Base-by-base conservation (phyloP, 306 rosid genomes). In the Lathyrus sativus region DNA sequence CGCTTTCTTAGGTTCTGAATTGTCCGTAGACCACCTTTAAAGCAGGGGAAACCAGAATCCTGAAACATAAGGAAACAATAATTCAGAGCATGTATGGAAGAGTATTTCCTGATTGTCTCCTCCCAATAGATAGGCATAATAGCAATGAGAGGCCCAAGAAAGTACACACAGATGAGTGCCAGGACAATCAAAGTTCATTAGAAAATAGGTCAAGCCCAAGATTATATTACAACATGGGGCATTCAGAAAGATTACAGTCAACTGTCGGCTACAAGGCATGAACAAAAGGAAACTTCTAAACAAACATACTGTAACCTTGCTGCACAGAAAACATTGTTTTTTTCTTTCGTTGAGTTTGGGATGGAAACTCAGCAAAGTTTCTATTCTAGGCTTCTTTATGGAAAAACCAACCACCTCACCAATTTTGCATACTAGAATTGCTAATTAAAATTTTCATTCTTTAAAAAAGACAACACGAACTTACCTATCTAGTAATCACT, bases 41-140 rank as follows among this genome's bases (percentile, higher is more conserved):
- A 92, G 86, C 98, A 92, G 33, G 98, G 98, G 77, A 87, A 92
- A 68, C 85, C 93, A 50, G 98, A 92, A 62, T 89, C 98, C 98
- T 92, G 82, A 74, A 72, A 76, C 72, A 78, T 55, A 65, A 63
- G 55, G 70, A 74, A 75, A 63, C 33, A 67, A 61, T 19, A 67
- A 56, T 51, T 77, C 62, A 74, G 74, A 44, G 62, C 41, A 75
- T 13, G 53, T 38, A 59, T 72, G 1, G 31, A 19, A 57, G 42
- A 4, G 58, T 33, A 78, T 66, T 79, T 53, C 67, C 46, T 51
- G 45, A 54, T 44, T 67, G 53, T 39, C 74, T 65, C 77, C 17
- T 56, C 38, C 14, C 70, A 29, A 74, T 59, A 44, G 50, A 60
- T 17, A 39, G 37, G 15, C 58, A 74, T 54, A 33, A 68, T 18